phyloP scores from a whole-genome alignment of 2,329 filamentous ascomycete species.

The Arthrobotrys sinensis region DNA sequence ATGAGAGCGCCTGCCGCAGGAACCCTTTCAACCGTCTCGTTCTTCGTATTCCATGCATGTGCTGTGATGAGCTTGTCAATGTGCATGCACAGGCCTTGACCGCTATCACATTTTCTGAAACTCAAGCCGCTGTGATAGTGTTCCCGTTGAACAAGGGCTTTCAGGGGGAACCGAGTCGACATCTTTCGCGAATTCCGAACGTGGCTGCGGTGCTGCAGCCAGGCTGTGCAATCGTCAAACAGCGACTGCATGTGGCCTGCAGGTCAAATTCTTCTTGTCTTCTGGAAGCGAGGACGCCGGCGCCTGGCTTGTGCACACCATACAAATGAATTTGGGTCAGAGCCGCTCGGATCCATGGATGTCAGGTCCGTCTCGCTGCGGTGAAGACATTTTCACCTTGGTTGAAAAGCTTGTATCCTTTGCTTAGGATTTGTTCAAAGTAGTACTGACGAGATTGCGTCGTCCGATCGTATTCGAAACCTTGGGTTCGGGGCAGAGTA shows the following conservation, averaged over 20 bases:
- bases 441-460: neutral
- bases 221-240: slow-evolving; percentile 25
- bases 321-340: slow-evolving; percentile 1
- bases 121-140: slow-evolving; percentile 32
- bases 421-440: slow-evolving; percentile 1
- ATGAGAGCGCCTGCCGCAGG: slow-evolving; percentile 31
- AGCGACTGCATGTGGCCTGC: neutral
- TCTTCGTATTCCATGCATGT: slow-evolving; percentile 33
- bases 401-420: slow-evolving; percentile 9
- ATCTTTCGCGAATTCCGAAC: slow-evolving; percentile 36
- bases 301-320: slow-evolving; percentile 8
- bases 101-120: slow-evolving; percentile 52
- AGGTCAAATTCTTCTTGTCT: slow-evolving; percentile 23
- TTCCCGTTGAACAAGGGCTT: slow-evolving; percentile 38
- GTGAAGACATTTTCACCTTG: slow-evolving; percentile 10
- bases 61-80: slow-evolving; percentile 25
- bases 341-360: slow-evolving; percentile 10
- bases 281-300: slow-evolving; percentile 38
- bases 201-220: slow-evolving; percentile 21
- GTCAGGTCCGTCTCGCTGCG: neutral
- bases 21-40: slow-evolving; percentile 27
- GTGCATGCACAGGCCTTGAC: slow-evolving; percentile 18
- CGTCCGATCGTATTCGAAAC: neutral
- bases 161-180: slow-evolving; percentile 33
- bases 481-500: too few species aligned